A percentile compares a stretch with the other conserved stretches of the same genome.
These are phyloP conservation scores for Orbilia oligospora DNA, from an alignment of 2,329 filamentous ascomycete species.

Conservation along the genomic window DNA sequence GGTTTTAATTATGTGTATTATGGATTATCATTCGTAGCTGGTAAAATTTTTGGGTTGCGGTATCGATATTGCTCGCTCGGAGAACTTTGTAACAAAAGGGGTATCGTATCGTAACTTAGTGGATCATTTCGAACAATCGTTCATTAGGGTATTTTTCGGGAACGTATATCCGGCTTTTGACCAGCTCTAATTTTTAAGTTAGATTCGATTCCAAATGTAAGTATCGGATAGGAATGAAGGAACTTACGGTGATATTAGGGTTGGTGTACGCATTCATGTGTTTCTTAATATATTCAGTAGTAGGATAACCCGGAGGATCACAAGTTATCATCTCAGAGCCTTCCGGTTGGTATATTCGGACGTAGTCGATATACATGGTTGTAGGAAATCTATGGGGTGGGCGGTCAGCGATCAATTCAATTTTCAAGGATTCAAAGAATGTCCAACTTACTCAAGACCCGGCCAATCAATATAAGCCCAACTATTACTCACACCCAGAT, in stretches of 20 bases:
- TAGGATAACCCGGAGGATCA: slow-evolving; percentile 77
- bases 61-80: slow-evolving; percentile 26
- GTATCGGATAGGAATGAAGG: slow-evolving; percentile 57
- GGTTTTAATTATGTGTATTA: slow-evolving; percentile 3
- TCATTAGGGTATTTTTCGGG: slow-evolving; percentile 56
- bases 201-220: not conserved
- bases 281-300: slow-evolving; percentile 76
- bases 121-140: slow-evolving; percentile 44
- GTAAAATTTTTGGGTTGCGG: slow-evolving; percentile 8
- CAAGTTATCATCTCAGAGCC: slow-evolving; percentile 74
- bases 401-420: slow-evolving; percentile 8
- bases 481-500: slow-evolving; percentile 76
- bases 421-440: not conserved
- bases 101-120: slow-evolving; percentile 19
- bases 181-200: slow-evolving; percentile 51
- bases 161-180: slow-evolving; percentile 49
- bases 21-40: slow-evolving; percentile 22
- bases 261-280: slow-evolving; percentile 76
- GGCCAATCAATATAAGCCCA: slow-evolving; percentile 71
- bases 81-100: not conserved
- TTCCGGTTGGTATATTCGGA: slow-evolving; percentile 72
- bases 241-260: slow-evolving; percentile 76
- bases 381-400: slow-evolving; percentile 64
- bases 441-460: slow-evolving; percentile 42
- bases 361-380: slow-evolving; percentile 72